Evolutionary conservation across 129 eudicot genomes (phyloP).

Genomic region (Erigeron canadensis): DNA sequence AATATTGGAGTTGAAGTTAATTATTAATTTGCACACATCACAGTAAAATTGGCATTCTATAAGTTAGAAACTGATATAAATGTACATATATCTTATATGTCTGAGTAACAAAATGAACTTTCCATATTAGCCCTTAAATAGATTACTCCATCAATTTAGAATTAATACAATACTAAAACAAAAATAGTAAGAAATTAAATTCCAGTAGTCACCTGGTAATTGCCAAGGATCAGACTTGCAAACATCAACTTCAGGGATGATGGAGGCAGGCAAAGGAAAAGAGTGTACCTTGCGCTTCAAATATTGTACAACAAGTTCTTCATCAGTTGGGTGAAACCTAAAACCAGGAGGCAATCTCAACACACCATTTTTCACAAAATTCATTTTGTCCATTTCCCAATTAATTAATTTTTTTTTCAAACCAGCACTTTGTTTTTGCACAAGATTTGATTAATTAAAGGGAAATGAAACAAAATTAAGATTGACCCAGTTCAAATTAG

Average conservation of each 20-base stretch:
- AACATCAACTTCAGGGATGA: slow-evolving; percentile 42
- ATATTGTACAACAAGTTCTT: slow-evolving; percentile 47
- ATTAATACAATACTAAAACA: not conserved
- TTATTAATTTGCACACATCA: too few relatives aligned
- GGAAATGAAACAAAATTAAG: not conserved
- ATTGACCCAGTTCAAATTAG: slow-evolving; percentile 7
- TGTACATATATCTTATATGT: too few relatives aligned
- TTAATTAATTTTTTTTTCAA: not conserved
- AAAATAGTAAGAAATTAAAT: not conserved
- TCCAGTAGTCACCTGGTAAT: slow-evolving; percentile 36
- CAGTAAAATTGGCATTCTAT: too few relatives aligned
- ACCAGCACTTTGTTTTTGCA: not conserved
- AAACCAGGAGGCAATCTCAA: slow-evolving; percentile 75
- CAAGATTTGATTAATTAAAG: not conserved
- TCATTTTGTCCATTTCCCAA: slow-evolving; percentile 22
- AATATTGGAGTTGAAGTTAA: too few relatives aligned
- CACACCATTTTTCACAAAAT: slow-evolving; percentile 31
- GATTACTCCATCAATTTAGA: too few relatives aligned
- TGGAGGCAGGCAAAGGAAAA: slow-evolving; percentile 43
- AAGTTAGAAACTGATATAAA: too few relatives aligned
- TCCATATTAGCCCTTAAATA: too few relatives aligned
- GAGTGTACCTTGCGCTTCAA: slow-evolving; percentile 39
- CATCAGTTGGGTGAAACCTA: slow-evolving; percentile 50
- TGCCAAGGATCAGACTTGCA: slow-evolving; percentile 40
- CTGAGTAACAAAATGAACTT: too few relatives aligned